A percentile compares a stretch with the other conserved stretches of the same genome.
Evolutionary conservation across 2,329 filamentous ascomycete genomes (phyloP).

Genomic region (Colletotrichum somersetense): DNA sequence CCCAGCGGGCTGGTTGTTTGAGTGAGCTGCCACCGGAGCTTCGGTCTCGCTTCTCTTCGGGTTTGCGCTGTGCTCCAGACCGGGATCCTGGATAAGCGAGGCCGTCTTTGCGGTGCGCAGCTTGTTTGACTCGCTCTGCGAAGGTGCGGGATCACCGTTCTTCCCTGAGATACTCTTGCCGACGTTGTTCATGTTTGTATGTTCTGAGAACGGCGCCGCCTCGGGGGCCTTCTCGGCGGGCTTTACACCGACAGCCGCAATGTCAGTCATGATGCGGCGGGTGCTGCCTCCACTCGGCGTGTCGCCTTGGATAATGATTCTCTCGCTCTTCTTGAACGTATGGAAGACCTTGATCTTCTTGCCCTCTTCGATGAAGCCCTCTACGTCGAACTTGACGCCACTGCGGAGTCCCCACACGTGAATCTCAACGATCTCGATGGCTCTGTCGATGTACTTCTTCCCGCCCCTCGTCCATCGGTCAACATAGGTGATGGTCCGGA

Average conservation of each 20-base stretch:
- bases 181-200: constrained; percentile 45
- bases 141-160: constrained; percentile 22
- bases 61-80: neutral
- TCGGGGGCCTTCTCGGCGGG: constrained; percentile 53
- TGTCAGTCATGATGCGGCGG: constrained; percentile 65
- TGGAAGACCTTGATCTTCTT: constrained; percentile 88
- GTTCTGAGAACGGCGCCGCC: constrained; percentile 51
- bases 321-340: constrained; percentile 80
- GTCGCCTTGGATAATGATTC: constrained; percentile 73
- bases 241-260: constrained; percentile 57
- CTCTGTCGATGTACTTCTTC: constrained; percentile 85
- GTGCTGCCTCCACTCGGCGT: constrained; percentile 63
- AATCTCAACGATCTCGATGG: constrained; percentile 87
- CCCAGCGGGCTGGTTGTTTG: constrained; percentile 22
- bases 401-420: constrained; percentile 90
- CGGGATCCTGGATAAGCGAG: constrained; percentile 49
- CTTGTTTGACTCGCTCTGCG: constrained; percentile 43
- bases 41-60: constrained; percentile 35
- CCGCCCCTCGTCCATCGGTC: constrained; percentile 82
- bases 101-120: constrained; percentile 47
- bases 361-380: constrained; percentile 90
- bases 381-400: constrained; percentile 88
- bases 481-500: constrained; percentile 89
- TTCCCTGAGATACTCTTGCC: constrained; percentile 28
- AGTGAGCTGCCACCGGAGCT: constrained; percentile 3